Percentiles rank a stretch among this genome's conserved stretches.
phyloP scores from a whole-genome alignment of 2,329 filamentous ascomycete genomes.

The Colletotrichum scovillei region DNA sequence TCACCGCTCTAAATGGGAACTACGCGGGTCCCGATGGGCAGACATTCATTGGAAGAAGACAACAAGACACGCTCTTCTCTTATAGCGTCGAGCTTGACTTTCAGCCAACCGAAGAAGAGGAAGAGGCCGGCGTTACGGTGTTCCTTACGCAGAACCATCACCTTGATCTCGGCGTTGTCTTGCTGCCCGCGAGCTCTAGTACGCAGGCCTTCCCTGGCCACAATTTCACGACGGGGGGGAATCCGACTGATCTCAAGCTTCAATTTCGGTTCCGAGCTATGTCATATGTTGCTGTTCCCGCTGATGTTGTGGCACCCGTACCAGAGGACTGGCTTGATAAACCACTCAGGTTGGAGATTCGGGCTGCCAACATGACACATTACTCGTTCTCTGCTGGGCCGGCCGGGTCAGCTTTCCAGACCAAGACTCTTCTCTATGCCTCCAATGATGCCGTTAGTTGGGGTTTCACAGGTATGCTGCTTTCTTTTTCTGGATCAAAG shows the following conservation, averaged over 20 bases:
- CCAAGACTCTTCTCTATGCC: conserved; percentile 48
- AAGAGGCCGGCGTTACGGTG: conserved; percentile 64
- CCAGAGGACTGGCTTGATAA: conserved; percentile 50
- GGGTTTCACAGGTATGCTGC: conserved; percentile 47
- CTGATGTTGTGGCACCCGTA: conserved; percentile 49
- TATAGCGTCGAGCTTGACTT: conserved; percentile 61
- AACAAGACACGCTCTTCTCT: conserved; percentile 66
- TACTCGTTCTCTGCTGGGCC: conserved; percentile 53
- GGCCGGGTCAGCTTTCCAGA: conserved; percentile 43
- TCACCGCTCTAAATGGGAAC: conserved; percentile 64
- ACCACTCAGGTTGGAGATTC: conserved; percentile 53
- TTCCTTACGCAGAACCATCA: conserved; percentile 67
- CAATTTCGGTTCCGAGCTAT: conserved; percentile 59
- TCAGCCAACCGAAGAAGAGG: conserved; percentile 46
- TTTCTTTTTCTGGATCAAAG: not conserved
- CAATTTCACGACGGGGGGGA: not conserved
- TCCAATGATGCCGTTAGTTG: conserved; percentile 27
- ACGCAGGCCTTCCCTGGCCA: conserved; percentile 13
- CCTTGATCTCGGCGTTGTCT: conserved; percentile 56
- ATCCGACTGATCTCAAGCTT: conserved; percentile 42
- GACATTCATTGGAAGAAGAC: conserved; percentile 62
- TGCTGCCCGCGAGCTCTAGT: conserved; percentile 3
- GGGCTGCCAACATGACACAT: conserved; percentile 57
- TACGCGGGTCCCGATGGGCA: conserved; percentile 46
- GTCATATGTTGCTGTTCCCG: conserved; percentile 52